Evolutionary conservation across 768 basidiomycete genomes (phyloP).

Genomic region (Kondoa malvinella): DNA sequence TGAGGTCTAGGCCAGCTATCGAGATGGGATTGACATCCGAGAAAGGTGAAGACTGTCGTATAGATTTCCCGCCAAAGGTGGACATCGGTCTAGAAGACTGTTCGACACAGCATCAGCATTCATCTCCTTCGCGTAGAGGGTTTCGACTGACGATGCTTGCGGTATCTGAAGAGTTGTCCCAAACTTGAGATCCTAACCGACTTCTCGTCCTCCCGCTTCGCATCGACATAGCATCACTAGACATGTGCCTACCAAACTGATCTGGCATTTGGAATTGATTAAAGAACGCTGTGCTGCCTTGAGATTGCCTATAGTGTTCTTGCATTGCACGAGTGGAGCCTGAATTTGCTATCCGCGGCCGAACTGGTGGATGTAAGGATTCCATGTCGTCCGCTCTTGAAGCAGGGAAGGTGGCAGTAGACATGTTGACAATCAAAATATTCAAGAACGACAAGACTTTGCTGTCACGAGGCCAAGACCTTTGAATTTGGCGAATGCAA

Average conservation of each 20-base stretch:
- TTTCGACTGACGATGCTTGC: background rate
- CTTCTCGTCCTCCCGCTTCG: background rate
- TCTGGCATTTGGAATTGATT: background rate
- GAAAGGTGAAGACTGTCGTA: background rate
- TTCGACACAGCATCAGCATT: background rate
- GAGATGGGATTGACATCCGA: background rate
- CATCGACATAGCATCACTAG: background rate
- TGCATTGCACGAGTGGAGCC: background rate
- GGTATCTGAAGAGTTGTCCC: background rate
- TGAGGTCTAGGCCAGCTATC: conserved; percentile 1
- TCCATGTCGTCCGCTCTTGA: background rate
- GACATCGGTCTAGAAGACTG: background rate
- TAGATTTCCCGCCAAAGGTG: background rate
- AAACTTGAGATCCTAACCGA: background rate
- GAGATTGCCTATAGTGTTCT: background rate
- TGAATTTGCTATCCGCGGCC: background rate
- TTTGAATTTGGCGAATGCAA: too few relatives aligned
- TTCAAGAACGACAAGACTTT: too few relatives aligned
- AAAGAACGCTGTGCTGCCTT: background rate
- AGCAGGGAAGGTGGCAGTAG: too few relatives aligned
- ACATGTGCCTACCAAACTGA: background rate
- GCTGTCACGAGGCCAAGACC: too few relatives aligned
- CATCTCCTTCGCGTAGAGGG: background rate
- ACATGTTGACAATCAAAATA: too few relatives aligned
- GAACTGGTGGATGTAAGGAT: background rate